Evolutionary conservation across 768 basidiomycete species (phyloP), one percentile per base, ranked within the genome.

Genomic region (Leccinum sublutescens): DNA sequence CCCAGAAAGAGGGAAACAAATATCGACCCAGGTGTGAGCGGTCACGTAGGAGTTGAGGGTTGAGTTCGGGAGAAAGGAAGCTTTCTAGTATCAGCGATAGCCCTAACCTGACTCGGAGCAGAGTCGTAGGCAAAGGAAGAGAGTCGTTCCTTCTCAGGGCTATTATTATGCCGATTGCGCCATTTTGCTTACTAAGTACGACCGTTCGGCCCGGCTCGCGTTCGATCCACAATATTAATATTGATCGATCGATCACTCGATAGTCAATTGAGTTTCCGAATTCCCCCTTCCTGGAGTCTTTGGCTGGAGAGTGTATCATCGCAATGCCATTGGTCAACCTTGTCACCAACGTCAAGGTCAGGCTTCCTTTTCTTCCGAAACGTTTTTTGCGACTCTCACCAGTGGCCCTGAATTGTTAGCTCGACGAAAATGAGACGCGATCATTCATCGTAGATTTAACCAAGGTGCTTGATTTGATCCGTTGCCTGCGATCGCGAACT

Each of bases 271-370:
- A 2, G 9, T 43, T 43, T 43, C 45, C 8, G 11, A 19, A 21
- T 14, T 25, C 15, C 15, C 45, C 23, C 43, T 45, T 33, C 43
- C 27, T 27, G 38, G 38, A 40, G 34, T 14, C 12, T 34, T 34
- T 5, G 2, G 33, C 12, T 34, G 34, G 34, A 34, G 36, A 40
- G 38, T 49, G 5, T 19, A 33, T 25, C 45, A 17, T 55, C 50
- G 43, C 38, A 14, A 76, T 78, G 76, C 77, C 75, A 17, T 53
- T 61, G 27, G 63, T 77, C 59, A 73, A 68, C 36, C 64, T 77
- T 31, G 71, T 66, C 55, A 75, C 76, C 25, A 77, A 76, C 58
- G 75, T 76, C 59, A 65, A 66, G 50, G 68, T 59, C 74, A 50
- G 15, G 52, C 31, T 10, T 50, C 17, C 14, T 19, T 43, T 21